Conservation (phyloP, 164 flowering plant species). For the Annona cherimola region DNA sequence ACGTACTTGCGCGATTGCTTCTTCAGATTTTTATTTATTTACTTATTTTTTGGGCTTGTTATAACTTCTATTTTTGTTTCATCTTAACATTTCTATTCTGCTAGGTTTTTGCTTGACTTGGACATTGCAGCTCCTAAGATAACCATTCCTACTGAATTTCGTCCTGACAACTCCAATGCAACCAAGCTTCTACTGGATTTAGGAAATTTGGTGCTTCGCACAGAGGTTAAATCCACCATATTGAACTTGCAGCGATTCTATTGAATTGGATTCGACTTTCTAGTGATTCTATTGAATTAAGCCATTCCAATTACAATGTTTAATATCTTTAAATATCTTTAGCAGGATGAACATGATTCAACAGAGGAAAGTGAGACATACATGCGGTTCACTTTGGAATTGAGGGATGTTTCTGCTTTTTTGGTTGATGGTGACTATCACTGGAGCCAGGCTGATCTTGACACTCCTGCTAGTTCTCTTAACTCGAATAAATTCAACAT, state of each 20-base stretch:
- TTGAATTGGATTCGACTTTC: too few relatives aligned
- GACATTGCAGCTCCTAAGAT: constrained; percentile 99
- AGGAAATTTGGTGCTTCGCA: constrained; percentile 75
- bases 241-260: not conserved
- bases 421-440: constrained; percentile 86
- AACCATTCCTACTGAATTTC: constrained; percentile 80
- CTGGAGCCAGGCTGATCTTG: constrained; percentile 46
- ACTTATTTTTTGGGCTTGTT: not conserved
- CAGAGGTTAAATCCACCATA: constrained; percentile 45
- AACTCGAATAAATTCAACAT: constrained; percentile 21
- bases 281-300: constrained; percentile 2
- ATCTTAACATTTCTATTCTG: constrained; percentile 13
- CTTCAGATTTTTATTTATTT: not conserved
- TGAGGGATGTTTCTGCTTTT: constrained; percentile 95
- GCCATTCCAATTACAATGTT: not conserved
- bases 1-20: too few relatives aligned
- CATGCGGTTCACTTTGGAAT: constrained; percentile 72
- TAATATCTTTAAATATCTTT: constrained; percentile 7
- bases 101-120: constrained; percentile 86
- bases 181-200: constrained; percentile 89
- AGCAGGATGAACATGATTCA: constrained; percentile 65
- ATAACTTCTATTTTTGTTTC: not conserved
- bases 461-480: constrained; percentile 20
- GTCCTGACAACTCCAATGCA: constrained; percentile 60
- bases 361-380: constrained; percentile 55